Evolutionary conservation across 352 stramenopile species (phyloP).

Genomic region (Globisporangium paddicum): DNA sequence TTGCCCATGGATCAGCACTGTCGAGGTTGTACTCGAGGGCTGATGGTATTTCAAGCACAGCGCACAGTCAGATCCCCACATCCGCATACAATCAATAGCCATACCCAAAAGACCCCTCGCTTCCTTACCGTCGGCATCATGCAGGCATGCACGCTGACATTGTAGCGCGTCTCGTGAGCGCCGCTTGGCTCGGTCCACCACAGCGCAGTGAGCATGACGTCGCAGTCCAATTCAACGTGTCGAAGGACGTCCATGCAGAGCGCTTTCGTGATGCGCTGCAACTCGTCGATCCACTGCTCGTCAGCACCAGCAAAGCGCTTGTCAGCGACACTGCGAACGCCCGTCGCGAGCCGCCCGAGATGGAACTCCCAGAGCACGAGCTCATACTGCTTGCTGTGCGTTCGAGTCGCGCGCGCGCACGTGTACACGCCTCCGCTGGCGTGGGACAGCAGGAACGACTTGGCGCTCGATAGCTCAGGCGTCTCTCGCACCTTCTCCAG

Average conservation of each 20-base stretch:
- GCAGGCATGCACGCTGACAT: slow-evolving; percentile 47
- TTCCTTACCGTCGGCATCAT: slow-evolving; percentile 33
- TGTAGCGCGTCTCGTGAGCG: slow-evolving; percentile 10
- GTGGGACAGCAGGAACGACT: slow-evolving; percentile 41
- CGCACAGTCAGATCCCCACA: neutral
- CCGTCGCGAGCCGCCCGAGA: slow-evolving; percentile 34
- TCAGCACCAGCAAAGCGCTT: neutral
- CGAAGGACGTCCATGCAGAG: slow-evolving; percentile 3
- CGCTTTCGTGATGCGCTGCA: slow-evolving; percentile 16
- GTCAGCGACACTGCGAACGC: neutral
- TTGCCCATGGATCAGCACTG: slow-evolving; percentile 48
- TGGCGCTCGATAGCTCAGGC: slow-evolving; percentile 18
- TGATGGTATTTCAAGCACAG: neutral
- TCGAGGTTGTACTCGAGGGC: slow-evolving; percentile 30
- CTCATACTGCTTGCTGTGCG: neutral
- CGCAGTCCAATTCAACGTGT: slow-evolving; percentile 10
- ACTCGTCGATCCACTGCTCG: neutral
- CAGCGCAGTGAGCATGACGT: slow-evolving; percentile 65
- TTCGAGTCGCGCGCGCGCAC: slow-evolving; percentile 33
- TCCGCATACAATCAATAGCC: too few relatives aligned
- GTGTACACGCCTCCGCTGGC: slow-evolving; percentile 54
- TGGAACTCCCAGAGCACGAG: slow-evolving; percentile 61
- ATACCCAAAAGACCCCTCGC: too few relatives aligned
- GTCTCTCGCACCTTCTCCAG: neutral
- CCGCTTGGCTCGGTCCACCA: slow-evolving; percentile 29